phyloP scores from a whole-genome alignment of 176 grass and related monocot genomes.

The Bolboschoenus planiculmis region DNA sequence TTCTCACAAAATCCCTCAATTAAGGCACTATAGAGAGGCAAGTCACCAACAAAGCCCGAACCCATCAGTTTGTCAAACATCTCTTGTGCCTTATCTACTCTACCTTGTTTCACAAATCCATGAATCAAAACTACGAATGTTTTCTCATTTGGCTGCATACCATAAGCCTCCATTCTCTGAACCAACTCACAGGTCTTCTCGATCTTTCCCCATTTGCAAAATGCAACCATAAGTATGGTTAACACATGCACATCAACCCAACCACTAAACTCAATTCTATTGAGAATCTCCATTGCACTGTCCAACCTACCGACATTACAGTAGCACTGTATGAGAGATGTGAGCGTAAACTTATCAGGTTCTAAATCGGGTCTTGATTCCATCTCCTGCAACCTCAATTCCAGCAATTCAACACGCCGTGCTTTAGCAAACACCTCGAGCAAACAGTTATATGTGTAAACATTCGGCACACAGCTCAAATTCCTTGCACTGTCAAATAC shows the following conservation, averaged over 20 bases:
- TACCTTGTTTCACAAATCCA: slow-evolving; percentile 56
- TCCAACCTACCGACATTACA: slow-evolving; percentile 46
- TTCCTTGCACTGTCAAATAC: slow-evolving; percentile 47
- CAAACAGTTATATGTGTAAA: slow-evolving; percentile 82
- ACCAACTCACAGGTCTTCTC: slow-evolving; percentile 43
- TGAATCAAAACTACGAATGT: slow-evolving; percentile 49
- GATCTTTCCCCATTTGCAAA: slow-evolving; percentile 81
- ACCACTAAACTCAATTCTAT: slow-evolving; percentile 41
- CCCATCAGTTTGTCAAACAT: slow-evolving; percentile 58
- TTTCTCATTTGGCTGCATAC: slow-evolving; percentile 45
- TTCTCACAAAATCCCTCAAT: slow-evolving; percentile 53
- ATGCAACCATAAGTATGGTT: slow-evolving; percentile 46
- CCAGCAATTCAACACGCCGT: slow-evolving; percentile 23
- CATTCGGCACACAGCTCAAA: slow-evolving; percentile 54
- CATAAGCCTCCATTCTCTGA: slow-evolving; percentile 44
- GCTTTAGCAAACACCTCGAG: slow-evolving; percentile 57
- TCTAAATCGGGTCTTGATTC: slow-evolving; percentile 14
- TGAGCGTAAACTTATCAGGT: slow-evolving; percentile 72
- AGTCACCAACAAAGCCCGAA: slow-evolving; percentile 47
- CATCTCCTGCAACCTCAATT: slow-evolving; percentile 64
- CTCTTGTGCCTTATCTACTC: slow-evolving; percentile 45
- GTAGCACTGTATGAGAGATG: slow-evolving; percentile 59
- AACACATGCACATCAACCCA: slow-evolving; percentile 70
- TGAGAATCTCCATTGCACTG: slow-evolving; percentile 37
- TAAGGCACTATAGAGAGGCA: slow-evolving; percentile 53